Percentiles rank a stretch among this genome's conserved stretches.
phyloP scores from a whole-genome alignment of 106 monocot genomes.

The Dendrobium nobile region DNA sequence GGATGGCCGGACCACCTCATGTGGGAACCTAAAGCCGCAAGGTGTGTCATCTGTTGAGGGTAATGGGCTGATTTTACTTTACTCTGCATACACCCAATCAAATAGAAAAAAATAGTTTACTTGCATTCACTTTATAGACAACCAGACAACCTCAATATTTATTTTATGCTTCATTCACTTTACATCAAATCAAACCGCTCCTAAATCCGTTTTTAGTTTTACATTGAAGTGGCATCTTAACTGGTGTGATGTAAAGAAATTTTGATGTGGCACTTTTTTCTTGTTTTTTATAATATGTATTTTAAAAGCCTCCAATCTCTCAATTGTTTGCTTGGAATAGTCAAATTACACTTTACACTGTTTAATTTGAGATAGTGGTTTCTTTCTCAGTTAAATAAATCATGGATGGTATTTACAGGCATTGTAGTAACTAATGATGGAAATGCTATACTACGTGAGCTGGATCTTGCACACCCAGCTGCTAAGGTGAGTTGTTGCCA shows the following conservation, averaged over 20 bases:
- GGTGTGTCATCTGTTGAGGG: too few species aligned
- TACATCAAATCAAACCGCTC: too few species aligned
- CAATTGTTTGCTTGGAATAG: too few species aligned
- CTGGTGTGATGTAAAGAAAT: not conserved
- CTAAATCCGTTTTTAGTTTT: not conserved
- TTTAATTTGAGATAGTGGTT: not conserved
- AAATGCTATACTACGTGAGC: conserved; percentile 71
- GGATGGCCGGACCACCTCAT: too few species aligned
- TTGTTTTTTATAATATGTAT: not conserved
- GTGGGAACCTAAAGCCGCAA: too few species aligned
- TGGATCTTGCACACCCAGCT: conserved; percentile 84
- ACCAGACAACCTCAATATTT: too few species aligned
- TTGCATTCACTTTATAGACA: too few species aligned
- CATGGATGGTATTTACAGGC: conserved; percentile 25
- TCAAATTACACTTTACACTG: not conserved
- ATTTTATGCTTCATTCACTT: too few species aligned
- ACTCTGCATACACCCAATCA: too few species aligned
- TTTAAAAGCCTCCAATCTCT: not conserved
- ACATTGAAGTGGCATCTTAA: not conserved
- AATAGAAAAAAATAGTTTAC: too few species aligned
- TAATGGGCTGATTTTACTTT: too few species aligned
- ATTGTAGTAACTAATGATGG: conserved; percentile 85
- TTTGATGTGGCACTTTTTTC: not conserved
- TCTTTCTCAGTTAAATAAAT: not conserved
- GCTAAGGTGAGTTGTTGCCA: conserved; percentile 40